Evolutionary conservation across 2,329 filamentous ascomycete genomes (phyloP).

Genomic region (Phyllachora maydis): DNA sequence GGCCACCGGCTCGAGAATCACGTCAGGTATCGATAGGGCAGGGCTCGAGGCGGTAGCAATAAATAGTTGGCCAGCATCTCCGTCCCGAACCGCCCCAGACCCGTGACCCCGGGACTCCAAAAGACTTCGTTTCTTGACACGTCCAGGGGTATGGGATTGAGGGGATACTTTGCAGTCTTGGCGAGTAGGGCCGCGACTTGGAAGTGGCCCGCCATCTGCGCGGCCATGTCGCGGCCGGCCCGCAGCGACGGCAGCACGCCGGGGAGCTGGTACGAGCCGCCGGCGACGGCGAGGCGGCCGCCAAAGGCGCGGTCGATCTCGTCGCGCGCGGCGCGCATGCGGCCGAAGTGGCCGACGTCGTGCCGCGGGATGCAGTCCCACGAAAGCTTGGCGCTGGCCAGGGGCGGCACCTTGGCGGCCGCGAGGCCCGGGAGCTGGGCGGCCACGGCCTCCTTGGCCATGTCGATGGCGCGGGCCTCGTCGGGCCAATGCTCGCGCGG

Average conservation of each 20-base stretch:
- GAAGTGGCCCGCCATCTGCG: conserved; percentile 8
- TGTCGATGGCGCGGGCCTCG: conserved; percentile 41
- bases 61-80: not conserved
- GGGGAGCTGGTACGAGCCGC: conserved; percentile 29
- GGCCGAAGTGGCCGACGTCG: conserved; percentile 50
- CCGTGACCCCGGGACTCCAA: conserved; percentile 11
- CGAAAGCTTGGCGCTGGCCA: conserved; percentile 36
- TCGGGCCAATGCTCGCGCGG: conserved; percentile 29
- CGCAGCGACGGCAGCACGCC: conserved; percentile 30
- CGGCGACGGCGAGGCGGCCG: conserved; percentile 42
- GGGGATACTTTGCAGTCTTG: too few relatives aligned
- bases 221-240: conserved; percentile 22
- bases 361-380: conserved; percentile 81
- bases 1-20: too few relatives aligned
- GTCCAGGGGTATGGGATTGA: too few relatives aligned
- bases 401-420: conserved; percentile 34
- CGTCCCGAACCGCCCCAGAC: conserved; percentile 10
- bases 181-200: not conserved
- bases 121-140: too few relatives aligned
- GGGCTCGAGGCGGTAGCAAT: too few relatives aligned
- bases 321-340: conserved; percentile 34
- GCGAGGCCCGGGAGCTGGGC: conserved; percentile 68
- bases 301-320: conserved; percentile 34
- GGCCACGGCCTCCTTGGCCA: conserved; percentile 49
- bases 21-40: too few relatives aligned